Evolutionary conservation across 495 filamentous ascomycete genomes (phyloP), one percentile per base, ranked within the genome.

Genomic region (Aspergillus steynii): DNA sequence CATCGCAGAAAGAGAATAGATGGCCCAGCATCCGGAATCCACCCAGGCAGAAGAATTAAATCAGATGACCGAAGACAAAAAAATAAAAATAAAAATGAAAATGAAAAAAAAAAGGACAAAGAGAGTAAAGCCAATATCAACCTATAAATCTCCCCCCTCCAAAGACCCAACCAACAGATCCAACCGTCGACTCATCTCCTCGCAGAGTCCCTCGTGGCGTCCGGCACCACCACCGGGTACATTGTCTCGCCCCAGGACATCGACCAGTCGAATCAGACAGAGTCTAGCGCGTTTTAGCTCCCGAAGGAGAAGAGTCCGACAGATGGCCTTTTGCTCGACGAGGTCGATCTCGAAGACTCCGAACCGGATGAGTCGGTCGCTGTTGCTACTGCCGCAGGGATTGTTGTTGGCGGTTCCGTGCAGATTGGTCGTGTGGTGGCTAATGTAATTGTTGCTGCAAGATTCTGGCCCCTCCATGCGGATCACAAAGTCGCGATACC

Each of bases 321-420:
- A 65, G 29, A 62, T 53, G n/a, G 53, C 53, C 53, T 52, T 60
- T 31, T 62, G 60, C 48, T 65, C 63, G 12, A 62, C 28, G 29
- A 60, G 56, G 9, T 65, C 59, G 27, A 65, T 62, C 51, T 57
- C 63, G 28, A 62, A 65, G 15, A 60, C 58, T 1, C 60, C 60
- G 34, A 50, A 65, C n/a, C 60, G 59, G 10, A 65, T 53, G 37
- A 61, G 60, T 25, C 63, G 55, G 26, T 61, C 55, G 2, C 51
- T 48, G 25, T 46, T 51, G 31, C 31, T 32, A 7, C 4, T 32
- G 31, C 31, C 7, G 31, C 4, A 32, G 31, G 31, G 3, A 32
- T 32, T 32, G 31, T 3, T 32, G 7, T 32, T 32, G 31, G 31
- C 7, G 31, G 31, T 32, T 20, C 20, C 20, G 20, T 20, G 20